Base-by-base conservation (phyloP, 2,329 filamentous ascomycete species). In the Mollisia scopiformis region DNA sequence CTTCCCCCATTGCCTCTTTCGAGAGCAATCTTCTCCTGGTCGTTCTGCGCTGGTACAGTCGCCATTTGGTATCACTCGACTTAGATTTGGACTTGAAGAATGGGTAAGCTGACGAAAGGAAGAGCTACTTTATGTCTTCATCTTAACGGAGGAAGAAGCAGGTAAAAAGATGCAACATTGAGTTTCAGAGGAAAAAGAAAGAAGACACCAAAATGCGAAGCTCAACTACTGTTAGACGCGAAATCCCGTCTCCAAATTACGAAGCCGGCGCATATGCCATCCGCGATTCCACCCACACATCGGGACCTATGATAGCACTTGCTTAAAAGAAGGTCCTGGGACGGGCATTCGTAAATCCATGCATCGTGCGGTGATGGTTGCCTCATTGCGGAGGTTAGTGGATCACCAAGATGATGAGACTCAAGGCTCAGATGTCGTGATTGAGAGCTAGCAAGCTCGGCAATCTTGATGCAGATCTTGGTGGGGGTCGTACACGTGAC, bases 381-480 rank as follows among this genome's bases (percentile, higher is more conserved):
- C 10, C 16, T 10, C n/a, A 16, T 33, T 4, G 16, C 5, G 16
- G 30, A 14, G n/a, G 13, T n/a, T 53, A 55, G 57, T 35, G 52
- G 27, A n/a, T n/a, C n/a, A n/a, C n/a, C n/a, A n/a, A n/a, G n/a
- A 56, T 56, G 43, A 31, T 46, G 58, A 51, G 33, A 56, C 43
- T 37, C 13, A 8, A 21, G 46, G 35, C 16, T 2, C 6, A 6
- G 31, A 59, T 59, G 57, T 55, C 52, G 57, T 59, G 57, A 59
- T 59, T 51, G 43, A n/a, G 35, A 35, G 27, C 19, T 28, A 13
- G 19, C 25, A 2, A 14, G 33, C 50, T 53, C 6, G 58, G 58
- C 14, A 56, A 25, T 21, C 27, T 37, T n/a, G 13, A 7, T 27
- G 58, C 14, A 28, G 43, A 60, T 56, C 52, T 16, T 14, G 21